Evolutionary conservation across 148 eudicot genomes (phyloP).

Genomic region (Selenicereus undatus): DNA sequence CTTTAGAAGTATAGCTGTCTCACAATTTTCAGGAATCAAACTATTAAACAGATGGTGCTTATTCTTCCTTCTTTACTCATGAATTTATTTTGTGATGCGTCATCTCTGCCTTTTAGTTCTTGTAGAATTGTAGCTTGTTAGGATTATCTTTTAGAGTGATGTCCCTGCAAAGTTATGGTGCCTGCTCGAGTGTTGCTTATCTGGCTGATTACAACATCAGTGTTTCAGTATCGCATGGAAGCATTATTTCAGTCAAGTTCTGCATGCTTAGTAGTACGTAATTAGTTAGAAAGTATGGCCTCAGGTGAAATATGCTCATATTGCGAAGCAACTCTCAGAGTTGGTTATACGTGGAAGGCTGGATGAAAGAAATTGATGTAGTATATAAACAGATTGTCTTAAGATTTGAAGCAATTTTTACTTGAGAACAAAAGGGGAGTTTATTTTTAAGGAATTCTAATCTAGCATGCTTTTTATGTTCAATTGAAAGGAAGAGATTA

Average conservation of each 20-base stretch:
- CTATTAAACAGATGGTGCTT: neutral
- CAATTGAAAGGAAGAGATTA: neutral
- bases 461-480: neutral
- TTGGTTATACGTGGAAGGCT: neutral
- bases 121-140: neutral
- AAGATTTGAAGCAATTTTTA: neutral
- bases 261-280: neutral
- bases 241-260: too few relatives aligned
- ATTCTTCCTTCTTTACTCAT: neutral
- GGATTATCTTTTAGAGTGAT: neutral
- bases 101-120: neutral
- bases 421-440: neutral
- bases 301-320: neutral
- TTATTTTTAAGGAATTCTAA: neutral
- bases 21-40: neutral
- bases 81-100: neutral
- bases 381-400: too few relatives aligned
- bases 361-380: neutral
- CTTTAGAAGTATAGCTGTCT: neutral
- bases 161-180: neutral
- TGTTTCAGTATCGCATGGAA: too few relatives aligned
- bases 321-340: neutral
- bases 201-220: neutral
- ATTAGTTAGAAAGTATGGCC: neutral
- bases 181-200: neutral